These are phyloP conservation scores for Nephelium lappaceum DNA, from an alignment of 345 rosid species.

Conservation along the genomic window DNA sequence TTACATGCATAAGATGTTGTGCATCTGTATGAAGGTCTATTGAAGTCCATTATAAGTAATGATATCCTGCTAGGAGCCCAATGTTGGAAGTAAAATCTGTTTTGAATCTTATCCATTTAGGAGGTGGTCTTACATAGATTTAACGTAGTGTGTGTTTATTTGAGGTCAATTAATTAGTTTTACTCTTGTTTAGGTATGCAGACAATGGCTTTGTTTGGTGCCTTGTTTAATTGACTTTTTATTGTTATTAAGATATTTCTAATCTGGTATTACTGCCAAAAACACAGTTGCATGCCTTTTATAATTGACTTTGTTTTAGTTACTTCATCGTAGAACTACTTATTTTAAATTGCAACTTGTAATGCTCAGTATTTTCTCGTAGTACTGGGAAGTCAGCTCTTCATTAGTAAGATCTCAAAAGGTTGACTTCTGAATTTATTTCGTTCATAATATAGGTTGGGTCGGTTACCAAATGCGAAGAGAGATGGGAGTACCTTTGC, in stretches of 20 bases:
- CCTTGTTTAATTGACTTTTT: background rate
- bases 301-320: background rate
- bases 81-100: background rate
- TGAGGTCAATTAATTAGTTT: background rate
- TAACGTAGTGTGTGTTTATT: background rate
- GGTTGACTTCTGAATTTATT: slow-evolving; percentile 12
- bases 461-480: slow-evolving; percentile 62
- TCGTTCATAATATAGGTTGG: slow-evolving; percentile 55
- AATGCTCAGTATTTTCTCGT: background rate
- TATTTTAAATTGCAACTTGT: background rate
- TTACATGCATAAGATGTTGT: background rate
- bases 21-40: background rate
- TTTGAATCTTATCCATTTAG: background rate
- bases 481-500: slow-evolving; percentile 67
- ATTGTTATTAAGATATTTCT: background rate
- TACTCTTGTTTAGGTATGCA: background rate
- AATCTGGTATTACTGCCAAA: background rate
- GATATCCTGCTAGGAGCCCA: background rate
- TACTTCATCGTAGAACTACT: background rate
- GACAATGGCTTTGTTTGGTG: background rate
- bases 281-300: background rate
- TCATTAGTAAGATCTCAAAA: background rate
- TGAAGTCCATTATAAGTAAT: background rate
- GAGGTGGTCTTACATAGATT: background rate
- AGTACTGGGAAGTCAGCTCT: background rate